Evolutionary conservation across 805 yeast species (phyloP).

Genomic region (Wickerhamiella dianesei): DNA sequence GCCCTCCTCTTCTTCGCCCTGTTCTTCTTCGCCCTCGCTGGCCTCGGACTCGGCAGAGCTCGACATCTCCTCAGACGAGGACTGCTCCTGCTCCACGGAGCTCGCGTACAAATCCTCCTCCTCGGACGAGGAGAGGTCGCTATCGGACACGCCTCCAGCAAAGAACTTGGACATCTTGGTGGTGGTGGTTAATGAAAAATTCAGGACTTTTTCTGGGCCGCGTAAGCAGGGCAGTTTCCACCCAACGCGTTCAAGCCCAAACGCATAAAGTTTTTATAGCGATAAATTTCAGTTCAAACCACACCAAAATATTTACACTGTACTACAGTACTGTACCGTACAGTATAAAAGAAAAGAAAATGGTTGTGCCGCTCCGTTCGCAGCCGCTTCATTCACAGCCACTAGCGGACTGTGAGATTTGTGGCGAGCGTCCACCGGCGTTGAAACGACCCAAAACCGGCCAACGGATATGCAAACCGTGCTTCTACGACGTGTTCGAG

Average conservation of each 20-base stretch:
- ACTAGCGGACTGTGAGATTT: constrained; percentile 63
- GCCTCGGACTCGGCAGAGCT: constrained; percentile 22
- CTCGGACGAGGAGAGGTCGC: constrained; percentile 50
- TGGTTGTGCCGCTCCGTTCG: background rate
- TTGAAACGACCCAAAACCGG: constrained; percentile 86
- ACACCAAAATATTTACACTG: background rate
- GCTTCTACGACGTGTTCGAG: constrained; percentile 84
- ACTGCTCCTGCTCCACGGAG: constrained; percentile 27
- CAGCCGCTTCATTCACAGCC: background rate
- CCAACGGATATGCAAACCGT: constrained; percentile 77
- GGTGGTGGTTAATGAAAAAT: constrained; percentile 1
- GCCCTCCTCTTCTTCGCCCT: constrained; percentile 30
- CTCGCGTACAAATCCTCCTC: constrained; percentile 40
- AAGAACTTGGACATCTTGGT: constrained; percentile 79
- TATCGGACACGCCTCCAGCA: constrained; percentile 37
- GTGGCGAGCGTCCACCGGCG: constrained; percentile 70
- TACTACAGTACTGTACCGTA: background rate
- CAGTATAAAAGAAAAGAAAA: no score
- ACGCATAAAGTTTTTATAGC: background rate
- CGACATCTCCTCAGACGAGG: constrained; percentile 30
- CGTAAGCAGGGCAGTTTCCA: background rate
- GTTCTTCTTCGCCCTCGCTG: constrained; percentile 26
- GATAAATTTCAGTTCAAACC: background rate
- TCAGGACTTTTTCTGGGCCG: background rate
- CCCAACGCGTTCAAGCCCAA: background rate